These are phyloP conservation scores for Pythium guiyangense DNA, from an alignment of 352 stramenopile species.

Conservation along the genomic window DNA sequence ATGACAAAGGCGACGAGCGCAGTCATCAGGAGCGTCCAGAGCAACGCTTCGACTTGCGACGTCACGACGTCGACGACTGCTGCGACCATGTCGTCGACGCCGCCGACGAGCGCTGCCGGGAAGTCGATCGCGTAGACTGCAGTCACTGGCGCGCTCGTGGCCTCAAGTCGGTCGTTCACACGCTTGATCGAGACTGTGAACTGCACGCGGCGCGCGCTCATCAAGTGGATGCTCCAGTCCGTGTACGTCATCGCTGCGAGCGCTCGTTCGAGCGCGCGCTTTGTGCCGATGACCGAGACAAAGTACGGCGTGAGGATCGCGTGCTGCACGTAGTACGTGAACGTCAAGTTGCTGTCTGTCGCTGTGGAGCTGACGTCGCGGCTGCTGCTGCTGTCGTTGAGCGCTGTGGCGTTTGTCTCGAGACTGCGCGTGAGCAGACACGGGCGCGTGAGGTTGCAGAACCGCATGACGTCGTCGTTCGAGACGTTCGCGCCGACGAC, in stretches of 20 bases:
- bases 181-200: conserved; percentile 48
- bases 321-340: conserved; percentile 21
- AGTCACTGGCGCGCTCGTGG: conserved; percentile 21
- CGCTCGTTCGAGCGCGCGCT: conserved; percentile 23
- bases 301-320: conserved; percentile 32
- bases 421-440: conserved; percentile 35
- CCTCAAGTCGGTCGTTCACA: conserved; percentile 9
- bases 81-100: conserved; percentile 4
- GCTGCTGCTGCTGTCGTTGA: conserved; percentile 5
- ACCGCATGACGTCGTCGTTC: conserved; percentile 47
- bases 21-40: conserved; percentile 28
- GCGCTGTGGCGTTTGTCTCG: conserved; percentile 16
- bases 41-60: conserved; percentile 25
- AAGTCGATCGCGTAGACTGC: conserved; percentile 21
- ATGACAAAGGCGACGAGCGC: conserved; percentile 33
- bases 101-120: not conserved
- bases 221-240: conserved; percentile 20
- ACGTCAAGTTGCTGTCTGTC: conserved; percentile 5
- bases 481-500: conserved; percentile 38
- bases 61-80: conserved; percentile 20
- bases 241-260: conserved; percentile 36
- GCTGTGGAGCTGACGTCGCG: conserved; percentile 13
- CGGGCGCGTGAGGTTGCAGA: conserved; percentile 41
- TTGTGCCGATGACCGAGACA: conserved; percentile 41
- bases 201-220: conserved; percentile 16